phyloP scores from a whole-genome alignment of 306 rosid species.

The Castanea crenata region DNA sequence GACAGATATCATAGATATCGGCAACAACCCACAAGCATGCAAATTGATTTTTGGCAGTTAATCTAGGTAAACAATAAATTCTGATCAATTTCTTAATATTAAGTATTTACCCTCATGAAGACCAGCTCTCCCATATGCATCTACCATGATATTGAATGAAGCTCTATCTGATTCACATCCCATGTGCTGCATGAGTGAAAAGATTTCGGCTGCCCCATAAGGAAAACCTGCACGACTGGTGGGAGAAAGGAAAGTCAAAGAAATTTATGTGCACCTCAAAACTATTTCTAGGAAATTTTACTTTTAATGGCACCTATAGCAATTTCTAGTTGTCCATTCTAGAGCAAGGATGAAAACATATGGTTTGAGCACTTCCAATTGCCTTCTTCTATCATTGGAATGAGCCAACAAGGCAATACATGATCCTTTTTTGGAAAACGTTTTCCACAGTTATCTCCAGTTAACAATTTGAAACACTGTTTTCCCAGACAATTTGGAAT shows the following conservation, averaged over 20 bases:
- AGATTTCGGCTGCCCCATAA: conserved; percentile 86
- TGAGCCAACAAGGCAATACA: neutral
- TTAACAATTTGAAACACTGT: too few relatives aligned
- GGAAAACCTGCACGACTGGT: conserved; percentile 93
- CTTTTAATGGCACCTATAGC: neutral
- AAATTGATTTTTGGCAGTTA: neutral
- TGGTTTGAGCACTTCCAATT: neutral
- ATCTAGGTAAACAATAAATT: conserved; percentile 6
- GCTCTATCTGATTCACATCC: conserved; percentile 99
- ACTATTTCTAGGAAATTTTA: neutral
- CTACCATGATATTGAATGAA: conserved; percentile 88
- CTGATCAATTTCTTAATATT: neutral
- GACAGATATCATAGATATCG: neutral
- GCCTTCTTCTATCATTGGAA: neutral
- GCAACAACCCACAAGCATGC: neutral
- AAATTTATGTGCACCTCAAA: neutral
- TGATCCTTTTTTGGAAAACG: neutral
- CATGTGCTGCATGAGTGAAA: conserved; percentile 94
- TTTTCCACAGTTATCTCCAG: neutral
- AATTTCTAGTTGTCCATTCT: neutral
- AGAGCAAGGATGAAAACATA: neutral
- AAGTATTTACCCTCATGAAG: conserved; percentile 67
- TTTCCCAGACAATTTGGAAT: too few relatives aligned
- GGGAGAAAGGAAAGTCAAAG: conserved; percentile 14
- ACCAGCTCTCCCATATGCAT: conserved; percentile 95